These are phyloP conservation scores for Cystobasidiaceae sp. DNA, from an alignment of 1,284 basidiomycete species.

Conservation along the genomic window DNA sequence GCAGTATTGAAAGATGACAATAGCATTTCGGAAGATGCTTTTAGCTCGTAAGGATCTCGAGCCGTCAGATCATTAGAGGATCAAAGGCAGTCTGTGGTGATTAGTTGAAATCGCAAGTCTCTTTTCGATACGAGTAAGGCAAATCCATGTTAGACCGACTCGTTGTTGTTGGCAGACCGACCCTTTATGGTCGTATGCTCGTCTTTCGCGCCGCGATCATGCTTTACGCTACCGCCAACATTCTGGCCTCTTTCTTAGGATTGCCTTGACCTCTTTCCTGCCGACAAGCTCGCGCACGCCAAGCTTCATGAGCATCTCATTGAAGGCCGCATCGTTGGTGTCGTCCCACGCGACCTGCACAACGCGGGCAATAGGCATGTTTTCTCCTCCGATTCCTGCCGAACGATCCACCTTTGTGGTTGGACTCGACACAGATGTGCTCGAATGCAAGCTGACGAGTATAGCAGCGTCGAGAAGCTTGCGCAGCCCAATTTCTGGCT, in stretches of 20 bases:
- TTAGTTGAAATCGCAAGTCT: too few relatives aligned
- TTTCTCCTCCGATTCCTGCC: not conserved
- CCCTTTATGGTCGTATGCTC: too few relatives aligned
- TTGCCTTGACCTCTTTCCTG: conserved; percentile 36
- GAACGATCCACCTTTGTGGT: conserved; percentile 26
- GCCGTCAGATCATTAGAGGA: too few relatives aligned
- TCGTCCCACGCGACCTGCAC: conserved; percentile 42
- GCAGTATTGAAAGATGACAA: too few relatives aligned
- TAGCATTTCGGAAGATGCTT: too few relatives aligned
- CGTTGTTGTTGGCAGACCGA: too few relatives aligned
- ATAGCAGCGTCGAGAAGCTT: conserved; percentile 33
- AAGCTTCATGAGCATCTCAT: conserved; percentile 36
- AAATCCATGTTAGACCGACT: too few relatives aligned
- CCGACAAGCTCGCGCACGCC: conserved; percentile 37
- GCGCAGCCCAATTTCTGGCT: conserved; percentile 37
- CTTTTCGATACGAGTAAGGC: too few relatives aligned
- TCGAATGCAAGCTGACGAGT: conserved; percentile 37
- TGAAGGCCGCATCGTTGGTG: conserved; percentile 33
- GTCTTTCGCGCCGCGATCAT: not conserved
- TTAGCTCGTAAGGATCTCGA: too few relatives aligned
- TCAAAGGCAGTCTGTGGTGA: too few relatives aligned
- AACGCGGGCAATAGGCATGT: conserved; percentile 36
- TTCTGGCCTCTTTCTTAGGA: conserved; percentile 39
- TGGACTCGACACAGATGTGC: not conserved
- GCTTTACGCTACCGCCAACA: conserved; percentile 35